Conservation (phyloP, 2,329 filamentous ascomycete genomes). For the Xylariaceae sp. region DNA sequence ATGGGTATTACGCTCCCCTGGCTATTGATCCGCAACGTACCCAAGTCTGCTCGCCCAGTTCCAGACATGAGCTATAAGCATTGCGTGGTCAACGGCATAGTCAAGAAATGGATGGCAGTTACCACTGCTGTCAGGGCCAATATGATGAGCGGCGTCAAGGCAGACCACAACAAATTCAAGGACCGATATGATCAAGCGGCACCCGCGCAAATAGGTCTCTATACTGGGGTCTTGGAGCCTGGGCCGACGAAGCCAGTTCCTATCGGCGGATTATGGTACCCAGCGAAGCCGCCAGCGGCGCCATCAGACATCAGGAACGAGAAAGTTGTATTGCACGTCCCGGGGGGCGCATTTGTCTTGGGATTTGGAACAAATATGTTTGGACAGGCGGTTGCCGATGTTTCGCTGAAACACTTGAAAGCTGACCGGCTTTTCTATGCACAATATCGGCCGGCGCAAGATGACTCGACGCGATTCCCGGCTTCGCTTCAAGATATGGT, state of each 20-base stretch:
- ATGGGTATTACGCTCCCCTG: conserved; percentile 1
- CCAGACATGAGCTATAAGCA: conserved; percentile 13
- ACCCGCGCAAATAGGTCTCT: conserved; percentile 1
- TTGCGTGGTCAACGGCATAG: conserved; percentile 4
- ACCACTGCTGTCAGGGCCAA: background rate
- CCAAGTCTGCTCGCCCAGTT: conserved; percentile 7
- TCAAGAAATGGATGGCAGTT: conserved; percentile 3
- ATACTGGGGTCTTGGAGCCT: conserved; percentile 1
- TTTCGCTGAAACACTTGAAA: conserved; percentile 9
- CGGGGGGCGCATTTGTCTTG: conserved; percentile 23
- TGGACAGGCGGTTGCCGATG: conserved; percentile 6
- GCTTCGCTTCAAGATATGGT: conserved; percentile 22
- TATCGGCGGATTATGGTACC: conserved; percentile 20
- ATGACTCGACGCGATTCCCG: conserved; percentile 15
- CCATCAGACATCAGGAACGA: conserved; percentile 3
- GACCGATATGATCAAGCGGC: conserved; percentile 6
- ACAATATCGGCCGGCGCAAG: conserved; percentile 17
- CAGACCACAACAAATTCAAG: conserved; percentile 8
- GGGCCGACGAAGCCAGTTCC: conserved; percentile 5
- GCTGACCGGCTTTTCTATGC: conserved; percentile 14
- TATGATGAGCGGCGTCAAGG: background rate
- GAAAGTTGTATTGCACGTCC: conserved; percentile 21
- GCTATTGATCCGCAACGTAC: conserved; percentile 8
- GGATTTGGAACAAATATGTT: conserved; percentile 13
- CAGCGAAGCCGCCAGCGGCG: conserved; percentile 3